Percentiles rank a stretch among this genome's conserved stretches.
Evolutionary conservation across 169 alveolate genomes (phyloP).

Genomic region (Perkinsus marinus): DNA sequence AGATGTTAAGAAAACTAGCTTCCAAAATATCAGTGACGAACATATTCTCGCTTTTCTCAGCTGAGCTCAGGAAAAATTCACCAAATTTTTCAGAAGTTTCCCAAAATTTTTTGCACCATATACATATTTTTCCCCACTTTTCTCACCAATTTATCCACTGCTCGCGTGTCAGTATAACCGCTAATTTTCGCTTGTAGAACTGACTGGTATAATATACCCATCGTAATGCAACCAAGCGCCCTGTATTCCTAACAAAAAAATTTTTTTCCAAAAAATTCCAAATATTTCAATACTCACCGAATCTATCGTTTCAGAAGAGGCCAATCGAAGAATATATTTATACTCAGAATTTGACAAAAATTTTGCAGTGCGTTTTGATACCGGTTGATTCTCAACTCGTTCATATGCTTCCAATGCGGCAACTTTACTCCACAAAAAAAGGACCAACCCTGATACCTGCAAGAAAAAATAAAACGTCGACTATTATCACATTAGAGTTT

Average conservation of each 20-base stretch:
- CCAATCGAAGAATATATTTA: neutral
- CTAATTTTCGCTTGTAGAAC: neutral
- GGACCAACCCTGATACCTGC: neutral
- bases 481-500: too few species aligned
- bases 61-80: neutral
- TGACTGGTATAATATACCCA: neutral
- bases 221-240: neutral
- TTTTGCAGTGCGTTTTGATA: neutral
- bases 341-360: neutral
- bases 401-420: neutral
- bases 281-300: neutral
- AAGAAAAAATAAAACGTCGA: neutral
- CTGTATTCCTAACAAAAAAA: neutral
- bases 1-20: too few species aligned
- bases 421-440: neutral
- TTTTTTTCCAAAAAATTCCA: neutral
- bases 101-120: neutral
- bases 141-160: neutral
- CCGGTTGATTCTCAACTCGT: neutral
- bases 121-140: too few species aligned
- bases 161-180: neutral
- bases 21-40: too few species aligned
- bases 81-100: neutral
- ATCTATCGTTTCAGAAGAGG: neutral
- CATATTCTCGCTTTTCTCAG: too few species aligned